These are phyloP conservation scores for Penicillium rolfsii DNA, from an alignment of 2,329 filamentous ascomycete genomes.

Conservation along the genomic window DNA sequence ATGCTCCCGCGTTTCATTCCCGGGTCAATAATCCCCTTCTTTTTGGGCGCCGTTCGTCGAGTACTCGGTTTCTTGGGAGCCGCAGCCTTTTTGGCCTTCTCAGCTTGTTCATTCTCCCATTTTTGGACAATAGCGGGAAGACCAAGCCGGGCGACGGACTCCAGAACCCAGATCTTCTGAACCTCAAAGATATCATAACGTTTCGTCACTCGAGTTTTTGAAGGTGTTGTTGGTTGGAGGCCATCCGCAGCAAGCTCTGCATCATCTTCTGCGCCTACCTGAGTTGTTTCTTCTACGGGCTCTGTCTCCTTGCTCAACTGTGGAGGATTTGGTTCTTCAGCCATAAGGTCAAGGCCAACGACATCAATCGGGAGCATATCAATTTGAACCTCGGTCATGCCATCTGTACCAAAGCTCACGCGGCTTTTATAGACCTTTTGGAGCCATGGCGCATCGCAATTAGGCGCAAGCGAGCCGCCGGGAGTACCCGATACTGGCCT, in stretches of 20 bases:
- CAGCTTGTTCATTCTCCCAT: slow-evolving; percentile 58
- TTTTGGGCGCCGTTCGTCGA: slow-evolving; percentile 36
- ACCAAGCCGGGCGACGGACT: slow-evolving; percentile 65
- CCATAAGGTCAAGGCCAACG: slow-evolving; percentile 74
- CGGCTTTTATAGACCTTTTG: slow-evolving; percentile 69
- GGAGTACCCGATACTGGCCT: slow-evolving; percentile 42
- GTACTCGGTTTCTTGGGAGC: slow-evolving; percentile 35
- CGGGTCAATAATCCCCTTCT: slow-evolving; percentile 45
- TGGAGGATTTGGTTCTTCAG: slow-evolving; percentile 68
- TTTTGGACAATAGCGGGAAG: slow-evolving; percentile 66
- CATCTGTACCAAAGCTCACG: slow-evolving; percentile 73
- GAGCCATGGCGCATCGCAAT: slow-evolving; percentile 60
- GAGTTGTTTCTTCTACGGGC: slow-evolving; percentile 21
- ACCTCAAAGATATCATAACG: slow-evolving; percentile 66
- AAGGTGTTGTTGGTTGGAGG: slow-evolving; percentile 28
- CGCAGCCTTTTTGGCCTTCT: slow-evolving; percentile 33
- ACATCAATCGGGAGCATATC: slow-evolving; percentile 76
- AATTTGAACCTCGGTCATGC: slow-evolving; percentile 74
- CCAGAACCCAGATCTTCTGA: slow-evolving; percentile 70
- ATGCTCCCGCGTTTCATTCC: slow-evolving; percentile 48
- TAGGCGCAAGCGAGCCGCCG: slow-evolving; percentile 41
- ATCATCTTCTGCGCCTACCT: slow-evolving; percentile 39
- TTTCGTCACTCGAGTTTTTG: slow-evolving; percentile 36
- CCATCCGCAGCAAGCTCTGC: slow-evolving; percentile 30
- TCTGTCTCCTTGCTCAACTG: slow-evolving; percentile 35